Evolutionary conservation across 2,329 filamentous ascomycete genomes (phyloP).

Genomic region (Clonostachys rhizophaga): DNA sequence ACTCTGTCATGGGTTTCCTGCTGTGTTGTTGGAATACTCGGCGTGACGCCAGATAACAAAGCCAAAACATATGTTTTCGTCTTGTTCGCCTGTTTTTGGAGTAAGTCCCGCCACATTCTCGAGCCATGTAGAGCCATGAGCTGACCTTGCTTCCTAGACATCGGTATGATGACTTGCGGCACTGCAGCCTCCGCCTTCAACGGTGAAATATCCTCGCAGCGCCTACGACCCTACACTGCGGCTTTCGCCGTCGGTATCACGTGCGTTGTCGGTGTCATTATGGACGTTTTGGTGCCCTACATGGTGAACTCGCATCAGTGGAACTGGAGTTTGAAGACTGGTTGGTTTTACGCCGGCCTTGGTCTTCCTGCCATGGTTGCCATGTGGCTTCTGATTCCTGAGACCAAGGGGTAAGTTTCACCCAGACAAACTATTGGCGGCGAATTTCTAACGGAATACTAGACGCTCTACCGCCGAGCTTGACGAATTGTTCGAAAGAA

Average conservation of each 20-base stretch:
- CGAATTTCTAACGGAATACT: too few relatives aligned
- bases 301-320: slow-evolving; percentile 12
- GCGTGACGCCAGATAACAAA: slow-evolving; percentile 5
- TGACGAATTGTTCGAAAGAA: slow-evolving; percentile 15
- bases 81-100: slow-evolving; percentile 14
- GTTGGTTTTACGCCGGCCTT: slow-evolving; percentile 11
- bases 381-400: slow-evolving; percentile 1
- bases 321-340: slow-evolving; percentile 13
- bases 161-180: slow-evolving; percentile 15
- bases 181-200: slow-evolving; percentile 19
- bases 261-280: slow-evolving; percentile 8
- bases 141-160: slow-evolving; percentile 7
- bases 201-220: slow-evolving; percentile 20
- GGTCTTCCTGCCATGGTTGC: slow-evolving; percentile 1
- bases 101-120: slow-evolving; percentile 6
- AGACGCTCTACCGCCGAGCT: slow-evolving; percentile 12
- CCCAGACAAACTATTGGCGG: too few relatives aligned
- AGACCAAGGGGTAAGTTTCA: not conserved
- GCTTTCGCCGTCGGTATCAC: slow-evolving; percentile 11
- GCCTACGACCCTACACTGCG: slow-evolving; percentile 13
- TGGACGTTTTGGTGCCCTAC: slow-evolving; percentile 10
- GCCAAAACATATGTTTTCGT: slow-evolving; percentile 10
- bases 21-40: slow-evolving; percentile 11
- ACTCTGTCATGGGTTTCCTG: slow-evolving; percentile 8
- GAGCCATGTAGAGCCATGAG: not conserved